Base-by-base conservation (phyloP, 2,329 filamentous ascomycete genomes). In the Anthostomella pinea region DNA sequence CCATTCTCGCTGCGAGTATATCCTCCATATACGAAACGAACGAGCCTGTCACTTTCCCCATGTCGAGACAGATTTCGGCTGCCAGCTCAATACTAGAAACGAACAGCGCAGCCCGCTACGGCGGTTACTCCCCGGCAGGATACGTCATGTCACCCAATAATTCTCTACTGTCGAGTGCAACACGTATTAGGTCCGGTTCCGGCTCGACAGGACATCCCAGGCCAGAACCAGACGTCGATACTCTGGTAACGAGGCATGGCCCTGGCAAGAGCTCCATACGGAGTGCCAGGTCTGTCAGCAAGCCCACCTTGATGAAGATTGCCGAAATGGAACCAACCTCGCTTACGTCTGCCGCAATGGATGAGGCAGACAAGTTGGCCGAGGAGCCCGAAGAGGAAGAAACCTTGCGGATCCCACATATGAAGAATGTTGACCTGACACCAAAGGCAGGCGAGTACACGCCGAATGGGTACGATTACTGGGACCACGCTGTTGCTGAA, bases 111-210 rank as follows among this genome's bases (percentile, higher is more conserved):
- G 83, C 83, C 9, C 72, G 83, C 31, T 74, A 77, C 57, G 82
- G 83, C 18, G 83, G 82, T 19, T 87, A 85, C 61, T 85, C 82
- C 16, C 81, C 83, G 2, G 77, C 69, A 23, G 82, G 72, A 14
- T 85, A 77, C 60, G 65, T 87, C 45, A 79, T 83, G 63, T 85
- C 81, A 26, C 82, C 83, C 1, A 74, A 69, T 27, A 72, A 78
- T 22, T 85, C 83, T 3, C 59, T 84, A 20, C 62, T 74, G 11
- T 79, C 75, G 4, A 71, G 69, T 46, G 36, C 45, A 21, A 48
- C 53, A 4, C 68, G 72, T 17, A 63, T 74, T 25, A 69, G 75
- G 35, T 77, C 75, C n/a, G 69, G 66, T 19, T 81, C 77, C n/a
- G 69, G 66, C 18, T 81, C 77, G 41, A 73, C 72, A 16, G 57